phyloP scores from a whole-genome alignment of 108 stramenopile genomes.

The Cylindrotheca closterium region DNA sequence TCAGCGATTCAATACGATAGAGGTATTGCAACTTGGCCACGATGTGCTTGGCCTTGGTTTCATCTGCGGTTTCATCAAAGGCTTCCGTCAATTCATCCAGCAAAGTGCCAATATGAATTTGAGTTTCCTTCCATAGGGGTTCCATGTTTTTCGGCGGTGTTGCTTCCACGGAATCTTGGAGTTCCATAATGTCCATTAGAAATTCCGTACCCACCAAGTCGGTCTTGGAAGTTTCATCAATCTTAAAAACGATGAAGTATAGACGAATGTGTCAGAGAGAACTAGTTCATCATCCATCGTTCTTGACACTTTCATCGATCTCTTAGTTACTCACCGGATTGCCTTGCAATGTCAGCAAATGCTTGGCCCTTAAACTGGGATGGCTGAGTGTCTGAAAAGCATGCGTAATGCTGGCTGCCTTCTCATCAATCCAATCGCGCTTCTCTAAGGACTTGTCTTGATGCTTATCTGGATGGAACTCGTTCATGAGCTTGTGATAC shows the following conservation, averaged over 20 bases:
- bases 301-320: background rate
- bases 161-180: constrained; percentile 56
- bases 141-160: constrained; percentile 12
- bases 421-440: constrained; percentile 10
- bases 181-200: constrained; percentile 69
- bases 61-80: constrained; percentile 36
- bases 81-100: constrained; percentile 36
- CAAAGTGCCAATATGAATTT: constrained; percentile 24
- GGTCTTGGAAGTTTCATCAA: constrained; percentile 2
- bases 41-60: constrained; percentile 41
- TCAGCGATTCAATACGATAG: constrained; percentile 64
- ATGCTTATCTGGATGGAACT: constrained; percentile 64
- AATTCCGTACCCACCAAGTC: constrained; percentile 45
- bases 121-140: constrained; percentile 37
- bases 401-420: constrained; percentile 43
- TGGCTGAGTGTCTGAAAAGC: constrained; percentile 60
- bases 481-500: constrained; percentile 65
- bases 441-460: background rate
- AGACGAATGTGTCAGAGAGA: background rate
- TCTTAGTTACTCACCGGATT: constrained; percentile 26
- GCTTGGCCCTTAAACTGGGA: constrained; percentile 55
- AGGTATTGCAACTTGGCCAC: constrained; percentile 76
- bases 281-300: background rate
- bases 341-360: constrained; percentile 67
- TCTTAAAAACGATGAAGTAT: background rate